Evolutionary conservation across 805 yeast genomes (phyloP).

Genomic region (Citeromyces matritensis): DNA sequence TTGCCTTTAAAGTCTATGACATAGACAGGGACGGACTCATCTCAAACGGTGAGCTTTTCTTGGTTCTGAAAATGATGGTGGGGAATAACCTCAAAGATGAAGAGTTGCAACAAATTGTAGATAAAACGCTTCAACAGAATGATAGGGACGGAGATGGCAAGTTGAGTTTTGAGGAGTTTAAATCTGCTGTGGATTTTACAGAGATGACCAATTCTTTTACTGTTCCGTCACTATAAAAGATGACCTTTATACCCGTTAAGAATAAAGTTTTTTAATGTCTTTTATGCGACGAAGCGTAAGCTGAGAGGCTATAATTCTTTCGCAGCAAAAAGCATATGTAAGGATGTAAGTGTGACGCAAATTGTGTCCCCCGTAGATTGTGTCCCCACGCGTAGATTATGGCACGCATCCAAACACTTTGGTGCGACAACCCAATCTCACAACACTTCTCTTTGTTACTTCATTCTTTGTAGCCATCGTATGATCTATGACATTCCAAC

Average conservation of each 20-base stretch:
- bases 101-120: conserved; percentile 93
- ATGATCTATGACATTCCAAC: too few species aligned
- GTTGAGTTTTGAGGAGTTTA: conserved; percentile 78
- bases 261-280: not conserved
- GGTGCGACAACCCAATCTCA: too few species aligned
- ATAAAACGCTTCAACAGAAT: conserved; percentile 88
- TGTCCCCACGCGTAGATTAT: too few species aligned
- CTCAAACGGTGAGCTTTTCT: conserved; percentile 86
- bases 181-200: conserved; percentile 38
- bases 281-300: not conserved
- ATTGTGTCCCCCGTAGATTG: too few species aligned
- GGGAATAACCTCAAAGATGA: conserved; percentile 78
- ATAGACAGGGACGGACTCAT: conserved; percentile 91
- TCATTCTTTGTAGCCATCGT: too few species aligned
- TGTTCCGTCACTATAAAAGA: not conserved
- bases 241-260: not conserved
- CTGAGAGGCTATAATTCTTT: not conserved
- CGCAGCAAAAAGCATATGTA: too few species aligned
- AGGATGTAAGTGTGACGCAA: too few species aligned
- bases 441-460: too few species aligned
- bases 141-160: conserved; percentile 81
- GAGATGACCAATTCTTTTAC: conserved; percentile 11
- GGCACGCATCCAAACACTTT: too few species aligned
- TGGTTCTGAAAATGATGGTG: conserved; percentile 93
- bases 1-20: conserved; percentile 90